Conservation (phyloP, 371 early-diverging fungal genomes). For the Rhizomucor pusillus region DNA sequence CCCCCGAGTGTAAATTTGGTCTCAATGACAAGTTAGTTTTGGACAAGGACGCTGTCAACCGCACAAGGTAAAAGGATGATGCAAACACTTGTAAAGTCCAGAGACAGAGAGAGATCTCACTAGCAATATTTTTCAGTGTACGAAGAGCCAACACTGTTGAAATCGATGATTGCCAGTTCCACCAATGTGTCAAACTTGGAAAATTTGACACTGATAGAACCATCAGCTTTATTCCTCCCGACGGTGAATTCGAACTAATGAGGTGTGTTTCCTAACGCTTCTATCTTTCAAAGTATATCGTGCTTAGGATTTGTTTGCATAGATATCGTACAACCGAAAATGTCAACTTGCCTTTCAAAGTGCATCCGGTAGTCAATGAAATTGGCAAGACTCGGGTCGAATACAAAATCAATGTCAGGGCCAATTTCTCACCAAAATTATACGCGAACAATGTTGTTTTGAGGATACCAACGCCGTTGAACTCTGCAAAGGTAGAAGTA, state of each 20-base stretch:
- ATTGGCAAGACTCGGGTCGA: slow-evolving; percentile 76
- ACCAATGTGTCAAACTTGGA: slow-evolving; percentile 87
- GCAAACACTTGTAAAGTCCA: too few species aligned
- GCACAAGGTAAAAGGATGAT: slow-evolving; percentile 20
- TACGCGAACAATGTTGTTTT: slow-evolving; percentile 81
- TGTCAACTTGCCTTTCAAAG: slow-evolving; percentile 82
- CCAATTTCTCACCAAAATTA: slow-evolving; percentile 75
- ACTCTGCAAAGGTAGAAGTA: slow-evolving; percentile 71
- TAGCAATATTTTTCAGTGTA: slow-evolving; percentile 30
- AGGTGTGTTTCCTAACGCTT: slow-evolving; percentile 32
- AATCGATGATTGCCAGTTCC: slow-evolving; percentile 90
- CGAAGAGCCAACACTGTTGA: slow-evolving; percentile 68
- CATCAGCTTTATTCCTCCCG: slow-evolving; percentile 97
- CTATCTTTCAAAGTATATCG: too few species aligned
- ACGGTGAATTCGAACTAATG: slow-evolving; percentile 96
- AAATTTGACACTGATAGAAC: slow-evolving; percentile 81
- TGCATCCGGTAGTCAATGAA: slow-evolving; percentile 83
- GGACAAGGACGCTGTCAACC: slow-evolving; percentile 64
- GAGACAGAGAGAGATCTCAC: too few species aligned
- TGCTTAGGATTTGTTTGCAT: neutral
- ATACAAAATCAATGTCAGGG: slow-evolving; percentile 74
- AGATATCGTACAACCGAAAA: slow-evolving; percentile 88
- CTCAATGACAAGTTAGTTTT: slow-evolving; percentile 81
- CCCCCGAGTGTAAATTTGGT: slow-evolving; percentile 97
- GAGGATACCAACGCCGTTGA: slow-evolving; percentile 83